phyloP scores from a whole-genome alignment of 768 basidiomycete species.

The Candolleomyces eurysporus region DNA sequence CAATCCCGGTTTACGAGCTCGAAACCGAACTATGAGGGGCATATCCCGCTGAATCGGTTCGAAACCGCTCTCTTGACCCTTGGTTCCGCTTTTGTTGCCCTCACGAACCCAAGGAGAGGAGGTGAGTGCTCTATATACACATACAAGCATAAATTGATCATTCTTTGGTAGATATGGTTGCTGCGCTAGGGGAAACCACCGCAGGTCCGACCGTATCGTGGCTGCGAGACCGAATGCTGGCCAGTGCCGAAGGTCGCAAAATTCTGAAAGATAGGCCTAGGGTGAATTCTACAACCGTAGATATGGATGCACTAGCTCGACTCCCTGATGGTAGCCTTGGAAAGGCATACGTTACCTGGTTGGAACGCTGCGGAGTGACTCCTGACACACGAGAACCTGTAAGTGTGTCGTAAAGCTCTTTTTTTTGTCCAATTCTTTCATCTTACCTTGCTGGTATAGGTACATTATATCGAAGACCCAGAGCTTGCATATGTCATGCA shows the following conservation, averaged over 20 bases:
- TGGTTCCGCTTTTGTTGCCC: slow-evolving; percentile 81
- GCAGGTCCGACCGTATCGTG: slow-evolving; percentile 75
- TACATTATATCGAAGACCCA: slow-evolving; percentile 91
- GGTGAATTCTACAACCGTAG: slow-evolving; percentile 72
- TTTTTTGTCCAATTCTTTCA: slow-evolving; percentile 4
- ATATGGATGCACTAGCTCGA: slow-evolving; percentile 62
- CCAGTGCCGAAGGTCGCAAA: slow-evolving; percentile 75
- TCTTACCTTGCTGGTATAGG: slow-evolving; percentile 43
- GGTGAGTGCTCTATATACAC: slow-evolving; percentile 49
- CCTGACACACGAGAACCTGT: slow-evolving; percentile 95
- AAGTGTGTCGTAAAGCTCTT: slow-evolving; percentile 13
- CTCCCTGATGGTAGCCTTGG: slow-evolving; percentile 85
- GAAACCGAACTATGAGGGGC: slow-evolving; percentile 67
- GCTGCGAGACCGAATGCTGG: slow-evolving; percentile 75
- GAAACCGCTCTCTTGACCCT: slow-evolving; percentile 84
- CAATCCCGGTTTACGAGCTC: slow-evolving; percentile 3
- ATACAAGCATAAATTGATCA: slow-evolving; percentile 4
- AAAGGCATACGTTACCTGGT: slow-evolving; percentile 84
- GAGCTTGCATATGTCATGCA: slow-evolving; percentile 98
- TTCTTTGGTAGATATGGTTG: slow-evolving; percentile 77
- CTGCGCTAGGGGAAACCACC: slow-evolving; percentile 91
- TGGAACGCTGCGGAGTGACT: slow-evolving; percentile 82
- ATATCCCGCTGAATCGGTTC: slow-evolving; percentile 77
- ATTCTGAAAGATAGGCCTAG: slow-evolving; percentile 84
- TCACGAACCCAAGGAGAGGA: slow-evolving; percentile 78